Evolutionary conservation across 2,329 filamentous ascomycete species (phyloP).

Genomic region (Fusarium lateritium): DNA sequence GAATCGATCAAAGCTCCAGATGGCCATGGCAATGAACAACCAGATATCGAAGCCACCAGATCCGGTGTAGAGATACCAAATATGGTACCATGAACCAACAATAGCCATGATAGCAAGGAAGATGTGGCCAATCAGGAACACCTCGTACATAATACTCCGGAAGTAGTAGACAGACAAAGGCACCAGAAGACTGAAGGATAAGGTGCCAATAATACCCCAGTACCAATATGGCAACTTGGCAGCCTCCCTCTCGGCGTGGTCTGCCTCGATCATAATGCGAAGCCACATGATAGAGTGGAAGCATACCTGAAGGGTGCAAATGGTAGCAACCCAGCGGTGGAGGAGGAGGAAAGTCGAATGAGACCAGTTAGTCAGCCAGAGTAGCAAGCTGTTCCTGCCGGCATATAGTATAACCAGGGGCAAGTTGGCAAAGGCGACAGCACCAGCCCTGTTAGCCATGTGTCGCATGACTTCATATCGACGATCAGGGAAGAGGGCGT

Average conservation of each 20-base stretch:
- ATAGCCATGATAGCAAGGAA: slow-evolving; percentile 58
- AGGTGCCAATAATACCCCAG: slow-evolving; percentile 60
- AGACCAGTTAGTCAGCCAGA: slow-evolving; percentile 64
- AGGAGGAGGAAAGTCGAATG: slow-evolving; percentile 63
- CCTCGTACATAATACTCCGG: slow-evolving; percentile 59
- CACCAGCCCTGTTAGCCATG: slow-evolving; percentile 58
- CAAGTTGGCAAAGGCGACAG: slow-evolving; percentile 57
- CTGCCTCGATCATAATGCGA: slow-evolving; percentile 49
- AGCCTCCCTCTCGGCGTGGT: slow-evolving; percentile 49
- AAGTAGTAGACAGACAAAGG: slow-evolving; percentile 54
- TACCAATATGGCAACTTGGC: slow-evolving; percentile 57
- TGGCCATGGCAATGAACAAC: slow-evolving; percentile 48
- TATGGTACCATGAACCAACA: slow-evolving; percentile 61
- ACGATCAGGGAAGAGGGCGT: slow-evolving; percentile 47
- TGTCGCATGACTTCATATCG: slow-evolving; percentile 52
- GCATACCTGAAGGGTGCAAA: slow-evolving; percentile 61
- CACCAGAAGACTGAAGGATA: slow-evolving; percentile 52
- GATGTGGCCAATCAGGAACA: slow-evolving; percentile 62
- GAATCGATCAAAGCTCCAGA: slow-evolving; percentile 52
- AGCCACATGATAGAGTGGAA: slow-evolving; percentile 62
- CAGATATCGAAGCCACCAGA: slow-evolving; percentile 61
- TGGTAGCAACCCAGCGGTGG: slow-evolving; percentile 64
- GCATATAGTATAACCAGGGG: slow-evolving; percentile 61
- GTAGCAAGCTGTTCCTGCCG: slow-evolving; percentile 63
- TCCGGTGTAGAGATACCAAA: slow-evolving; percentile 53